phyloP scores from a whole-genome alignment of 1,139 yeast genomes.

The Hyphopichia fennica region DNA sequence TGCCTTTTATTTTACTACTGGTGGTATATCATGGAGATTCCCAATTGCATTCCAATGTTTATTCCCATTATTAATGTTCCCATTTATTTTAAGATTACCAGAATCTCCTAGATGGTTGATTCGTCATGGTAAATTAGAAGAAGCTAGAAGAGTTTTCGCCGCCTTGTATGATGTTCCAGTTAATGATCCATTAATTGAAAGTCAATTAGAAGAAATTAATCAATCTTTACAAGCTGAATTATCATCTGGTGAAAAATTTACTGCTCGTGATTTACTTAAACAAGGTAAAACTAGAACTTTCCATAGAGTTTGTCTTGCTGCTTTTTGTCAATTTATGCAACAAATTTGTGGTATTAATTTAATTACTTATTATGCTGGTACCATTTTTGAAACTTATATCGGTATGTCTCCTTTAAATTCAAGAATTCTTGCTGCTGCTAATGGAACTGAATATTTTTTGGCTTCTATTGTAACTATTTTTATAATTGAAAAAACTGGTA shows the following conservation, averaged over 20 bases:
- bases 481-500: constrained; percentile 4
- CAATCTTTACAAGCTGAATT: constrained; percentile 14
- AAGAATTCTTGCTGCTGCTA: constrained; percentile 30
- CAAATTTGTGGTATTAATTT: constrained; percentile 29
- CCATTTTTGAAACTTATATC: constrained; percentile 29
- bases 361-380: constrained; percentile 30
- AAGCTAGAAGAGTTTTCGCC: constrained; percentile 48
- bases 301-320: constrained; percentile 36
- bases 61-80: constrained; percentile 22
- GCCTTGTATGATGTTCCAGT: constrained; percentile 31
- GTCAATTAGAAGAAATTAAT: constrained; percentile 23
- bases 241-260: constrained; percentile 8
- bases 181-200: constrained; percentile 18
- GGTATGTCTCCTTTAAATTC: constrained; percentile 30
- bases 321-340: constrained; percentile 46
- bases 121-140: constrained; percentile 38
- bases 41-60: constrained; percentile 48
- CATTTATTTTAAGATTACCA: constrained; percentile 27
- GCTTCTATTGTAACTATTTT: constrained; percentile 1
- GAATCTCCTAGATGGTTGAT: constrained; percentile 54
- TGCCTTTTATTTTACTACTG: constrained; percentile 19
- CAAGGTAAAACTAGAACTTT: constrained; percentile 9
- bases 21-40: constrained; percentile 32
- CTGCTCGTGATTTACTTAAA: constrained; percentile 3
- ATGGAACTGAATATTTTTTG: constrained; percentile 28